phyloP scores from a whole-genome alignment of 768 basidiomycete genomes.

The Pisolithus marmoratus region DNA sequence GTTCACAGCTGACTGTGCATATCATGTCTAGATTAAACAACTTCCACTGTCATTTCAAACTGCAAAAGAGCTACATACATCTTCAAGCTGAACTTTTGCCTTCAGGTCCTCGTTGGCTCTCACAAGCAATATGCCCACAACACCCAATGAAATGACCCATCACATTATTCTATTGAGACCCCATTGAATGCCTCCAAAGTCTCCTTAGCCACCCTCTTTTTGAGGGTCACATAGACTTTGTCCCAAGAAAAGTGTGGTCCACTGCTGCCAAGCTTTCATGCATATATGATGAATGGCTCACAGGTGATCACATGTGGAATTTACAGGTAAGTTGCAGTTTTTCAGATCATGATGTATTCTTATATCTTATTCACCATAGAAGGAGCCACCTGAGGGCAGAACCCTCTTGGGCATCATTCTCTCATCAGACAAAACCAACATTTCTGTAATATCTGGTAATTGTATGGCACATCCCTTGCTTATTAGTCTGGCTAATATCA shows the following conservation, averaged over 20 bases:
- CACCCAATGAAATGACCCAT: slow-evolving; percentile 19
- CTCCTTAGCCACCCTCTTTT: slow-evolving; percentile 22
- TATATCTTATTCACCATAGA: slow-evolving; percentile 25
- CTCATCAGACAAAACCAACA: slow-evolving; percentile 7
- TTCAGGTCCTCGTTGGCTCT: slow-evolving; percentile 12
- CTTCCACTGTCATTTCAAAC: slow-evolving; percentile 19
- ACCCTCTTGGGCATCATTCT: slow-evolving; percentile 1
- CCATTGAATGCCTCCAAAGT: too few relatives aligned
- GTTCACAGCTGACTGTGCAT: background rate
- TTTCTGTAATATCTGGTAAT: slow-evolving; percentile 7
- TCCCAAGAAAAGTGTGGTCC: slow-evolving; percentile 13
- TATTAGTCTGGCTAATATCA: background rate
- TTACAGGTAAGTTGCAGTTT: slow-evolving; percentile 14
- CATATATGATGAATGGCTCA: slow-evolving; percentile 12
- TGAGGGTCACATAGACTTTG: slow-evolving; percentile 15
- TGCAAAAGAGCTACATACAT: slow-evolving; percentile 23
- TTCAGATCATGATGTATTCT: slow-evolving; percentile 19
- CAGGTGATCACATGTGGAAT: slow-evolving; percentile 12
- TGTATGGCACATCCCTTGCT: slow-evolving; percentile 15
- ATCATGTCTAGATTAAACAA: background rate
- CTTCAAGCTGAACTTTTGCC: slow-evolving; percentile 19
- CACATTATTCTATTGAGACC: slow-evolving; percentile 21
- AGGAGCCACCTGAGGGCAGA: slow-evolving; percentile 1
- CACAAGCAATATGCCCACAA: slow-evolving; percentile 13
- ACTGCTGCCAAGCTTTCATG: slow-evolving; percentile 3